These are phyloP conservation scores for Amanita polypyramis DNA, from an alignment of 768 basidiomycete genomes.

Conservation along the genomic window DNA sequence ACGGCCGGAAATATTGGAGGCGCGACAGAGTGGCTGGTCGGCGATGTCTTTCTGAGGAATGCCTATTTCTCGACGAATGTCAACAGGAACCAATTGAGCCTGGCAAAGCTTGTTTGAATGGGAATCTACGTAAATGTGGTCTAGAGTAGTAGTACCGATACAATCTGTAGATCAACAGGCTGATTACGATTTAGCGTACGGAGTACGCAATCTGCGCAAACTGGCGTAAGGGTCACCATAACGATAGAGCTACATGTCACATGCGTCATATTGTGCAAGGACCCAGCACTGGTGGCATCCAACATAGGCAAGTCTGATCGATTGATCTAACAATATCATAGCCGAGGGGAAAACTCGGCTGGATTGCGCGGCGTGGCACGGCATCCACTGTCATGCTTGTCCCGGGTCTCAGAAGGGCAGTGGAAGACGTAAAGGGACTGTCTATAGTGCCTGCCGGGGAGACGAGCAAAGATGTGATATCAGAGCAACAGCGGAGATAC, in stretches of 20 bases:
- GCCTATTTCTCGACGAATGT: conserved; percentile 62
- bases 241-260: too few relatives aligned
- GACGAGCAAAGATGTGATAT: conserved; percentile 4
- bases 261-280: background rate
- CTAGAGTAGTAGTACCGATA: background rate
- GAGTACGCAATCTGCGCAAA: too few relatives aligned
- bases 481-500: background rate
- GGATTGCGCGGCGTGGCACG: background rate
- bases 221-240: too few relatives aligned
- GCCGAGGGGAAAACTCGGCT: background rate
- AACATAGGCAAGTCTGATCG: background rate
- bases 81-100: conserved; percentile 42
- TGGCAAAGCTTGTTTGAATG: conserved; percentile 38
- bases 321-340: background rate
- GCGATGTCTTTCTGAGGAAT: conserved; percentile 73
- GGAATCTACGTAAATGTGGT: background rate
- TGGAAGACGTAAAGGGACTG: background rate
- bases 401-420: background rate
- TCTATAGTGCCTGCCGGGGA: conserved; percentile 1
- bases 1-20: conserved; percentile 49
- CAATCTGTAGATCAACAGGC: background rate
- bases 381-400: conserved; percentile 2
- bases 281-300: background rate
- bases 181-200: background rate
- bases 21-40: conserved; percentile 58